These are phyloP conservation scores for Ormosia emarginata DNA, from an alignment of 306 rosid genomes.

Conservation along the genomic window DNA sequence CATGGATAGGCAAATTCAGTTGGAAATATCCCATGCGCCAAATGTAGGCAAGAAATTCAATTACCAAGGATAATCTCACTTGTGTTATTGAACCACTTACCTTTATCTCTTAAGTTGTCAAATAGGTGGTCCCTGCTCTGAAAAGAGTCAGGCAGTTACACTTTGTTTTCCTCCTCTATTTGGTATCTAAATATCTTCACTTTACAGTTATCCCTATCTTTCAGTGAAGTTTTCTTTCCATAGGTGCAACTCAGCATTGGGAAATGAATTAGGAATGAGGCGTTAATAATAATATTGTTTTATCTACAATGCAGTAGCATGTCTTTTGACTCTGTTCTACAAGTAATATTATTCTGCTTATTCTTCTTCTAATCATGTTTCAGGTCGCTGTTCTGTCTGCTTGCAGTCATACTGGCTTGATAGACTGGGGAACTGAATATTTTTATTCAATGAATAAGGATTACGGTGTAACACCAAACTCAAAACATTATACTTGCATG, in stretches of 20 bases:
- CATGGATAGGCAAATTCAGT: not conserved
- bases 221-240: not conserved
- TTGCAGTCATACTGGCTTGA: constrained; percentile 74
- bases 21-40: not conserved
- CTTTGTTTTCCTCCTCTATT: not conserved
- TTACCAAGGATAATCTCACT: not conserved
- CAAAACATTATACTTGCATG: constrained; percentile 77
- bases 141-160: not conserved
- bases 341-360: not conserved
- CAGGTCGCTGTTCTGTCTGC: constrained; percentile 84
- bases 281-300: not conserved
- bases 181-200: not conserved
- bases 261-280: not conserved
- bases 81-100: not conserved
- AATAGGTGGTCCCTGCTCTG: not conserved
- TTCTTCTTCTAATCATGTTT: constrained; percentile 20
- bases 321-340: not conserved
- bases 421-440: constrained; percentile 57
- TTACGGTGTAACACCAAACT: constrained; percentile 50
- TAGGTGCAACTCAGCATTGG: not conserved
- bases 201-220: not conserved
- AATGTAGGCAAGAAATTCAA: not conserved
- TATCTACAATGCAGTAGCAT: not conserved
- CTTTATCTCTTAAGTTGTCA: not conserved
- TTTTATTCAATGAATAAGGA: constrained; percentile 61